Evolutionary conservation across 306 rosid genomes (phyloP), one percentile per base, ranked within the genome.

Genomic region (Cucumis cinereus): DNA sequence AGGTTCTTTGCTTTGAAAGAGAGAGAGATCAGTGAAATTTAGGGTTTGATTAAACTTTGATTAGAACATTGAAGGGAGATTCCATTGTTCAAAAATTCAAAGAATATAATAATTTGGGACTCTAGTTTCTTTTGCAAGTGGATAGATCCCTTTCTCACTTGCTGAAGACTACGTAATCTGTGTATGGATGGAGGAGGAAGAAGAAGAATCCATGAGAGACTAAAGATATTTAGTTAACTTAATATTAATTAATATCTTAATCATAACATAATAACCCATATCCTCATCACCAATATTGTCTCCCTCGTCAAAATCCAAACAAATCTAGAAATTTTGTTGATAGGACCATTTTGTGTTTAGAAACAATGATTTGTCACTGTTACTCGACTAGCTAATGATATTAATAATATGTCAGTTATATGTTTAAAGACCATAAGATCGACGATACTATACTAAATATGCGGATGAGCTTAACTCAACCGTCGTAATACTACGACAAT

Each of bases 141-240:
- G 64, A 73, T 52, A 19, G 63, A 54, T 54, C 63, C 77, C n/a
- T 73, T 73, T 33, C 50, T 53, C 28, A 73, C 40, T 52, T 33
- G 47, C 8, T n/a, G 23, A 36, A 24, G 9, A 54, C 57, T 22
- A 73, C 58, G 30, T 33, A 12, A 24, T 73, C 40, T 45, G 1
- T 43, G 20, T 17, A 43, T 36, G 36, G 17, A 11, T 13, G 79
- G 43, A 58, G 74, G 74, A 80, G 58, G 45, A 77, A 0, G 41
- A 70, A 49, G 75, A 47, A 47, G 40, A 45, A 71, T 71, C 59
- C 41, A 71, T 40, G 55, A 8, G 41, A 70, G 15, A 45, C 74
- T 24, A 3, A 7, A 20, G 24, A 10, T 38, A 38, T 36, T 23
- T 23, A 2, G 36, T 43, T 64, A 36, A 2, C 72, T 64, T 64